Base-by-base conservation (phyloP, 2,329 filamentous ascomycete species). In the Cyphellophora attinorum region DNA sequence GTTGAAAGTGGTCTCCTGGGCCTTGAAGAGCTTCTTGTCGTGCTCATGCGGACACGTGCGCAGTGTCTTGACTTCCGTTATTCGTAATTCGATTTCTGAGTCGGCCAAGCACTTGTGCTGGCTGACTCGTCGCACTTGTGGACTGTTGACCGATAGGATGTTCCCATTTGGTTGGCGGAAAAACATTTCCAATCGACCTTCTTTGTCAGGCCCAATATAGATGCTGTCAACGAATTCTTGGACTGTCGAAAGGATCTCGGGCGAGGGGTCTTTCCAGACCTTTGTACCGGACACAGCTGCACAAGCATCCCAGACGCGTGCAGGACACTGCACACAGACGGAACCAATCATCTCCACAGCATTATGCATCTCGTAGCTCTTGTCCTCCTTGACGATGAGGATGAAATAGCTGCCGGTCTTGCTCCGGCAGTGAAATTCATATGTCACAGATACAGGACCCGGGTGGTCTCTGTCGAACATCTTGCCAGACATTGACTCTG, bases 391-490 rank as follows among this genome's bases (percentile, higher is more conserved):
- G 8, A 64, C 42, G 2, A 39, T 44, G 4, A 62, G 46, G 6
- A 60, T 38, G 29, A 64, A 49, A 3, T 37, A 29, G 8, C 52
- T 44, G n/a, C 49, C 50, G 6, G 45, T 27, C 12, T 49, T 52
- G 5, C 49, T 54, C 13, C 50, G 50, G 33, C 61, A 64, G 19
- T 60, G 53, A 19, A 59, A 63, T 30, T 64, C 60, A 29, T 61
- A 64, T 4, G 33, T 44, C 4, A 61, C 39, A 6, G 35, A 34
- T 13, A 18, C 28, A 3, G 34, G 30, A 14, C 31, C 31, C 8
- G 46, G 40, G 4, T 19, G 3, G 8, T 34, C 14, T 27, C 30
- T 37, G 35, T 38, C 43, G 15, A 41, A 33, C 29, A 31, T 41
- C 28, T 13, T 15, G 6, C 21, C 30, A 10, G 14, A 36, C 5